These are phyloP conservation scores for Phytophthora crassamura DNA, from an alignment of 352 stramenopile genomes.

Conservation along the genomic window DNA sequence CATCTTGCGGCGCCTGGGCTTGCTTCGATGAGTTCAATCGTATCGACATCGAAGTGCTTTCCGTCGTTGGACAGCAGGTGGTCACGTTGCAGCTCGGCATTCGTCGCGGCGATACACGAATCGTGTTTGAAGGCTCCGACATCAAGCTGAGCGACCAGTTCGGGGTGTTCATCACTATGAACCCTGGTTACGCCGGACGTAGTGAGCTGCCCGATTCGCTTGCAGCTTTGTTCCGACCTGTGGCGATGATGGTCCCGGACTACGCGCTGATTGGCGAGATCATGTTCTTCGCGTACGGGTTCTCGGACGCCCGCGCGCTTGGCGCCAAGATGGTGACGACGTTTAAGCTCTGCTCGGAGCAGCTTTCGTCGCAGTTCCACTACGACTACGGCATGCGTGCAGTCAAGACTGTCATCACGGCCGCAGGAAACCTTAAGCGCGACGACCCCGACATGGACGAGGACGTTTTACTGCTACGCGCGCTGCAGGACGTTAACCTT, in stretches of 20 bases:
- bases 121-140: slow-evolving; percentile 95
- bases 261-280: slow-evolving; percentile 92
- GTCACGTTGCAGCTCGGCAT: slow-evolving; percentile 92
- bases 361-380: slow-evolving; percentile 90
- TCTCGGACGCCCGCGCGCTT: slow-evolving; percentile 43
- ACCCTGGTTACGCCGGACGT: slow-evolving; percentile 88
- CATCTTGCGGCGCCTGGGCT: slow-evolving; percentile 93
- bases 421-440: slow-evolving; percentile 91
- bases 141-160: slow-evolving; percentile 95
- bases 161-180: slow-evolving; percentile 93
- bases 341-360: slow-evolving; percentile 91
- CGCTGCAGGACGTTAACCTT: slow-evolving; percentile 96
- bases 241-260: slow-evolving; percentile 94
- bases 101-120: slow-evolving; percentile 80
- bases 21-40: slow-evolving; percentile 93
- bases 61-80: slow-evolving; percentile 91
- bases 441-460: slow-evolving; percentile 93
- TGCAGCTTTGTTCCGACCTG: slow-evolving; percentile 84
- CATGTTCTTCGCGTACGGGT: slow-evolving; percentile 93
- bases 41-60: slow-evolving; percentile 90
- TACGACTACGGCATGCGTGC: slow-evolving; percentile 94
- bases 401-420: slow-evolving; percentile 91
- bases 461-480: slow-evolving; percentile 92
- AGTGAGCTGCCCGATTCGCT: slow-evolving; percentile 90
- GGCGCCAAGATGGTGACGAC: slow-evolving; percentile 90